Percentiles rank a stretch among this genome's conserved stretches.
phyloP scores from a whole-genome alignment of 257 asterid species.

The Rauvolfia tetraphylla region DNA sequence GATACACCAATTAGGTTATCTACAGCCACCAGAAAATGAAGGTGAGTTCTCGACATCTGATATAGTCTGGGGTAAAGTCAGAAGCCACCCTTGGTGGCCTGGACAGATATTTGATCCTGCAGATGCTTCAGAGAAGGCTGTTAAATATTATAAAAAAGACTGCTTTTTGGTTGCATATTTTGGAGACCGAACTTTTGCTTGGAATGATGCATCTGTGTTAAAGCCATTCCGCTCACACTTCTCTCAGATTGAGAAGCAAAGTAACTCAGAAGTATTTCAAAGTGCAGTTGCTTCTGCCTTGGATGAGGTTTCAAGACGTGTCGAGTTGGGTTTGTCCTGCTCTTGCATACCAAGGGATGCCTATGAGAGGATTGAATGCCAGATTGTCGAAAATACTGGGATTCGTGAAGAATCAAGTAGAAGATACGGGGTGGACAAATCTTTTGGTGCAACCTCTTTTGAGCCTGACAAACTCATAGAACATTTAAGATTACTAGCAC shows the following conservation, averaged over 20 bases:
- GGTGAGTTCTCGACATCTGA: conserved; percentile 55
- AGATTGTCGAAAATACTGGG: conserved; percentile 76
- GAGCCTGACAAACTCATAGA: conserved; percentile 66
- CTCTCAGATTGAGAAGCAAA: conserved; percentile 74
- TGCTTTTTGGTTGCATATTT: conserved; percentile 88
- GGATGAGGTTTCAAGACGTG: conserved; percentile 80
- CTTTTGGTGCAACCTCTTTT: conserved; percentile 47
- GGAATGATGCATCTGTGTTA: conserved; percentile 78
- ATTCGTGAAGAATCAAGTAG: conserved; percentile 70
- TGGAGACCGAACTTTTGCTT: conserved; percentile 91
- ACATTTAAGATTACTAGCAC: conserved; percentile 52
- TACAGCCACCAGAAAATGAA: conserved; percentile 48
- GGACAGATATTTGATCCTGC: conserved; percentile 88
- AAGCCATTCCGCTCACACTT: conserved; percentile 74
- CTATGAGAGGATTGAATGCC: conserved; percentile 47
- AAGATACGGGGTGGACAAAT: conserved; percentile 67
- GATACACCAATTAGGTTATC: conserved; percentile 53
- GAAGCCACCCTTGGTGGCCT: conserved; percentile 99
- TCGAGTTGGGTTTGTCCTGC: conserved; percentile 76
- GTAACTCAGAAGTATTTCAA: conserved; percentile 75
- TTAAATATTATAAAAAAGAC: conserved; percentile 67
- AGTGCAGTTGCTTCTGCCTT: conserved; percentile 70
- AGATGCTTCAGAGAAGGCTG: conserved; percentile 86
- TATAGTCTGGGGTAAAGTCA: conserved; percentile 97
- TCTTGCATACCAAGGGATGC: conserved; percentile 59